Evolutionary conservation across 2,329 filamentous ascomycete genomes (phyloP).

Genomic region (Tolypocladium inflatum): DNA sequence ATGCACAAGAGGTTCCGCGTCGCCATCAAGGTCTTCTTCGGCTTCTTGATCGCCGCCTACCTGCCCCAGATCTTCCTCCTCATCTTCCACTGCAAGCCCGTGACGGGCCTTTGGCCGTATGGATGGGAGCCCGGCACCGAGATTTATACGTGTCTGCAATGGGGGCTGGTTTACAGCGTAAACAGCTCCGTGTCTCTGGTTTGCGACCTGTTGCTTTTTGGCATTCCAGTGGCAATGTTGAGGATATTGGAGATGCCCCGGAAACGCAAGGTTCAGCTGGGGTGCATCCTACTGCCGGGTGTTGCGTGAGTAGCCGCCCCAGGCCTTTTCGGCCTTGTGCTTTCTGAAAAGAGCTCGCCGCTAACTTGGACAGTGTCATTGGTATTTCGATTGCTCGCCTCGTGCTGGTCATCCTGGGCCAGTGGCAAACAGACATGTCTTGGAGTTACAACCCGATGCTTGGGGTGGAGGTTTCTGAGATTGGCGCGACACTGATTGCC

Average conservation of each 20-base stretch:
- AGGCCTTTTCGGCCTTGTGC: background rate
- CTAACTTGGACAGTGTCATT: slow-evolving; percentile 29
- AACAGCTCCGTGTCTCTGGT: slow-evolving; percentile 39
- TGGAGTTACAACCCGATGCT: slow-evolving; percentile 43
- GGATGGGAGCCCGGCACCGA: slow-evolving; percentile 30
- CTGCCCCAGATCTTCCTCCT: slow-evolving; percentile 39
- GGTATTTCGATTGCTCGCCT: slow-evolving; percentile 37
- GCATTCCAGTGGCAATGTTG: slow-evolving; percentile 39
- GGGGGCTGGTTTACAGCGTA: slow-evolving; percentile 41
- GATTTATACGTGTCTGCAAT: slow-evolving; percentile 34
- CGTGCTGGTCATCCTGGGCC: slow-evolving; percentile 35
- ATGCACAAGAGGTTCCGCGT: slow-evolving; percentile 24
- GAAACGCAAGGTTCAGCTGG: slow-evolving; percentile 36
- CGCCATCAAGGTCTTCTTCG: slow-evolving; percentile 24
- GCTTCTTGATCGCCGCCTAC: slow-evolving; percentile 29
- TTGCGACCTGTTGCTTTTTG: slow-evolving; percentile 40
- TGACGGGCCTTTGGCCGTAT: slow-evolving; percentile 43
- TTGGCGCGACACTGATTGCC: slow-evolving; percentile 39
- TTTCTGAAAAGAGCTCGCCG: background rate
- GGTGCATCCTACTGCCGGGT: slow-evolving; percentile 37
- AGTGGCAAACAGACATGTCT: slow-evolving; percentile 36
- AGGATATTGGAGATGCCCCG: slow-evolving; percentile 31
- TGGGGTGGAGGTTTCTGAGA: slow-evolving; percentile 38
- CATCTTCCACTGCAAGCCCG: slow-evolving; percentile 40
- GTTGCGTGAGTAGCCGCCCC: slow-evolving; percentile 25